Percentiles rank a stretch among this genome's conserved stretches.
Conservation (phyloP, 2,329 filamentous ascomycete genomes). For the Stachybotrys elegans region DNA sequence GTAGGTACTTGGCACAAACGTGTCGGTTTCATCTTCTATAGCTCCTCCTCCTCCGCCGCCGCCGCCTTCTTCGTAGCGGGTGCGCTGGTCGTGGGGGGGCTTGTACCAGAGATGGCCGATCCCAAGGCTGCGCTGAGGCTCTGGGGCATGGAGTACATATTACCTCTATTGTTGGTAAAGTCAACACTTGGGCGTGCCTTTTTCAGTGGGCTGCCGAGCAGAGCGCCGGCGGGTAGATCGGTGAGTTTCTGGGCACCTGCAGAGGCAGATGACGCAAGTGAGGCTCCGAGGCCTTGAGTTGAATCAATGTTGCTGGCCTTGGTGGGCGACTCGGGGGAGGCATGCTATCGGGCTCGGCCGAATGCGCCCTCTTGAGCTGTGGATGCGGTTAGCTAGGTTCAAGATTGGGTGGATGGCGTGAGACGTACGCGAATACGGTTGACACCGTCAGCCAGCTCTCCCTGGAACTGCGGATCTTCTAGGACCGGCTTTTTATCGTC, state of each 20-base stretch:
- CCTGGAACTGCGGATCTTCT: constrained; percentile 67
- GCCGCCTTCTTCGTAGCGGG: constrained; percentile 16
- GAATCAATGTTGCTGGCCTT: constrained; percentile 11
- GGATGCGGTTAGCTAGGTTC: no score
- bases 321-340: constrained; percentile 18
- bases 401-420: not conserved
- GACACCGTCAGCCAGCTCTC: constrained; percentile 75
- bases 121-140: constrained; percentile 30
- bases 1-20: no score
- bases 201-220: constrained; percentile 68
- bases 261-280: constrained; percentile 1
- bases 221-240: constrained; percentile 29
- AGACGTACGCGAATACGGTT: constrained; percentile 70
- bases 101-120: constrained; percentile 20
- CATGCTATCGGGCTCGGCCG: constrained; percentile 58
- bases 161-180: constrained; percentile 14
- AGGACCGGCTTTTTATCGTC: constrained; percentile 55
- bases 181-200: constrained; percentile 61
- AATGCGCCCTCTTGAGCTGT: constrained; percentile 78
- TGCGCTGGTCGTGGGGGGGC: constrained; percentile 12
- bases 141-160: constrained; percentile 23
- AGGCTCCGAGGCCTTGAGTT: constrained; percentile 9
- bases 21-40: constrained; percentile 22
- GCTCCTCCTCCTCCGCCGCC: constrained; percentile 33
- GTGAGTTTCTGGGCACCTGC: constrained; percentile 24